These are phyloP conservation scores for Apiospora arundinis DNA, from an alignment of 2,329 filamentous ascomycete species.

Conservation along the genomic window DNA sequence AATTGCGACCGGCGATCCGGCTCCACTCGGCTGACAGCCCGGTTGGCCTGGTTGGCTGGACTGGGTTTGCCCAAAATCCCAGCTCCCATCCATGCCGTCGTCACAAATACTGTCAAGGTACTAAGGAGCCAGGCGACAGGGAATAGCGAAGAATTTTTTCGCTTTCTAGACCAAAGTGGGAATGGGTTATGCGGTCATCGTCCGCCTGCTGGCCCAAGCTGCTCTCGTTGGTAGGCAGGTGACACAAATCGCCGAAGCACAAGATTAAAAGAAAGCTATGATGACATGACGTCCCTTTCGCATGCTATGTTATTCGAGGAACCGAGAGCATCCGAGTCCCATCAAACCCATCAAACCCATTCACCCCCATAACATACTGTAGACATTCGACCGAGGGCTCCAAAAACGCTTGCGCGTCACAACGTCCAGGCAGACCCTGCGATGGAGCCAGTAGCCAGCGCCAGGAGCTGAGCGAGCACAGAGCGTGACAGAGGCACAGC, in stretches of 20 bases:
- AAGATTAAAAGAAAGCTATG: slow-evolving; percentile 13
- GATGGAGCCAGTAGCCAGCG: background rate
- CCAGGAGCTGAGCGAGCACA: background rate
- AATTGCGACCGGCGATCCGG: slow-evolving; percentile 5
- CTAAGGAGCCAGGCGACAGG: slow-evolving; percentile 2
- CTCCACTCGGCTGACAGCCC: background rate
- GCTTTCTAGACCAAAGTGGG: slow-evolving; percentile 16
- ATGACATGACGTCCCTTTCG: slow-evolving; percentile 13
- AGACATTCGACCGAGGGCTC: background rate
- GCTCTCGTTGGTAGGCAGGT: background rate
- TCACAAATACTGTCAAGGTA: background rate
- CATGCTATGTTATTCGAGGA: background rate
- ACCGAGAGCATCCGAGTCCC: slow-evolving; percentile 10
- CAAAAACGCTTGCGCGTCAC: slow-evolving; percentile 11
- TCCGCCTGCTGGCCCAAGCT: background rate
- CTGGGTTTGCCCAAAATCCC: background rate
- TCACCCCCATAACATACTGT: background rate
- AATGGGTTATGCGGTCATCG: slow-evolving; percentile 15
- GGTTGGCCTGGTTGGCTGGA: background rate
- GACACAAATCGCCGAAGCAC: slow-evolving; percentile 18
- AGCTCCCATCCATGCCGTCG: slow-evolving; percentile 1
- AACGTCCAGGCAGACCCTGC: background rate
- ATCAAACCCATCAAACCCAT: slow-evolving; percentile 5
- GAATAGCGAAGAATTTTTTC: slow-evolving; percentile 14
- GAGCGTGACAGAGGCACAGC: background rate